These are phyloP conservation scores for Myriosclerotinia scirpicola DNA, from an alignment of 2,329 filamentous ascomycete species.

Conservation along the genomic window DNA sequence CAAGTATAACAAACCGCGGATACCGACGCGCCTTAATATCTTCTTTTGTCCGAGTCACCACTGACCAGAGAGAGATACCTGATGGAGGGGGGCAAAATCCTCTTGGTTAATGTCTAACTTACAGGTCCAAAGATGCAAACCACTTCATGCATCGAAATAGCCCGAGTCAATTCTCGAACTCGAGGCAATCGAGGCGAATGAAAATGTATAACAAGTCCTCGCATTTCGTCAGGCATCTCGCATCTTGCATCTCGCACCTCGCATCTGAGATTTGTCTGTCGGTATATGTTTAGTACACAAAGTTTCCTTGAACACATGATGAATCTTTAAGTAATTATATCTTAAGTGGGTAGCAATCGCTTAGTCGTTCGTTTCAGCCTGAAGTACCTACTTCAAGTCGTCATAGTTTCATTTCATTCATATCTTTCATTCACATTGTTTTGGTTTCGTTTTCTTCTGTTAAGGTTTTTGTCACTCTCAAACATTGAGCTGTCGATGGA, in stretches of 20 bases:
- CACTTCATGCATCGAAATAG: neutral
- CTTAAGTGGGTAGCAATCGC: no score
- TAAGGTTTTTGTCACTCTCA: no score
- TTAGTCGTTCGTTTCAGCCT: neutral
- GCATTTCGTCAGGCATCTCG: neutral
- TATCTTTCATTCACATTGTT: neutral
- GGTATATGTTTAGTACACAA: neutral
- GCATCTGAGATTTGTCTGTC: neutral
- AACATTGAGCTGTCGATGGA: no score
- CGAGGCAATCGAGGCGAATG: neutral
- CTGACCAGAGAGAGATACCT: neutral
- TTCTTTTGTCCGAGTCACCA: slow-evolving; percentile 6
- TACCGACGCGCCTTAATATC: slow-evolving; percentile 9
- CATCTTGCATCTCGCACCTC: neutral
- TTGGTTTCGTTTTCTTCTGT: neutral
- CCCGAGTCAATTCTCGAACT: neutral
- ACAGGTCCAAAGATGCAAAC: slow-evolving; percentile 3
- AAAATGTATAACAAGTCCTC: neutral
- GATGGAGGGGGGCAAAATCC: neutral
- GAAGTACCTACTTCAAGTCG: slow-evolving; percentile 1
- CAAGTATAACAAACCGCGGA: slow-evolving; percentile 15
- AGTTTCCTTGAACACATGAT: neutral
- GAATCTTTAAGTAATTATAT: neutral
- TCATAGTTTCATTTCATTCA: neutral
- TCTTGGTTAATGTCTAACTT: neutral